Evolutionary conservation across 306 rosid genomes (phyloP).

Genomic region (Cajanus cajan): DNA sequence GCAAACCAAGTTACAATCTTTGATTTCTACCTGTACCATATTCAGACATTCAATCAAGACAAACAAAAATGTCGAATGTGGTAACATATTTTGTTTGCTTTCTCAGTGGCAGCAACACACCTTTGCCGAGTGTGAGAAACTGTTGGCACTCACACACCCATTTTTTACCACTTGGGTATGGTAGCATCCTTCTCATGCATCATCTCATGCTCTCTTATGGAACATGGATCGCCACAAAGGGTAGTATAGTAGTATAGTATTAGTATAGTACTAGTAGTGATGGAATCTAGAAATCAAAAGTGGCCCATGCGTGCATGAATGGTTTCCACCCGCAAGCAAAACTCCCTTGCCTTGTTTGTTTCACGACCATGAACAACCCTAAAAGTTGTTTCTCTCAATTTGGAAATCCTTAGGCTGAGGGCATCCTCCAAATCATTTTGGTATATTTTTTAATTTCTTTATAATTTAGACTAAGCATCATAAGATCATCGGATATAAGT

Average conservation of each 20-base stretch:
- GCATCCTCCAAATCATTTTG: slow-evolving; percentile 35
- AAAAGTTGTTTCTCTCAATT: slow-evolving; percentile 30
- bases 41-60: not conserved
- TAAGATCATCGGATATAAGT: no score
- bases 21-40: not conserved
- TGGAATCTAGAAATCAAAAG: slow-evolving; percentile 20
- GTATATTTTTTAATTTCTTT: not conserved
- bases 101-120: slow-evolving; percentile 21
- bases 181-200: slow-evolving; percentile 25
- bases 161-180: slow-evolving; percentile 23
- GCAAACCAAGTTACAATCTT: slow-evolving; percentile 34
- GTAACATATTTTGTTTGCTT: slow-evolving; percentile 22
- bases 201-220: slow-evolving; percentile 28
- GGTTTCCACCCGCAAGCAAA: slow-evolving; percentile 10
- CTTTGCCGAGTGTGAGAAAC: slow-evolving; percentile 36
- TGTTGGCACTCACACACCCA: slow-evolving; percentile 20
- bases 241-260: not conserved
- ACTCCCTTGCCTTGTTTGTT: slow-evolving; percentile 23
- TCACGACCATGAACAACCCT: slow-evolving; percentile 24
- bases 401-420: slow-evolving; percentile 35
- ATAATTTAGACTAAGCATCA: no score
- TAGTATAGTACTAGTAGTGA: slow-evolving; percentile 21
- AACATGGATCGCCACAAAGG: not conserved
- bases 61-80: slow-evolving; percentile 8
- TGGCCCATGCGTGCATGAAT: slow-evolving; percentile 16